Conservation (phyloP, 495 filamentous ascomycete genomes). For the Talaromyces trachyspermus region DNA sequence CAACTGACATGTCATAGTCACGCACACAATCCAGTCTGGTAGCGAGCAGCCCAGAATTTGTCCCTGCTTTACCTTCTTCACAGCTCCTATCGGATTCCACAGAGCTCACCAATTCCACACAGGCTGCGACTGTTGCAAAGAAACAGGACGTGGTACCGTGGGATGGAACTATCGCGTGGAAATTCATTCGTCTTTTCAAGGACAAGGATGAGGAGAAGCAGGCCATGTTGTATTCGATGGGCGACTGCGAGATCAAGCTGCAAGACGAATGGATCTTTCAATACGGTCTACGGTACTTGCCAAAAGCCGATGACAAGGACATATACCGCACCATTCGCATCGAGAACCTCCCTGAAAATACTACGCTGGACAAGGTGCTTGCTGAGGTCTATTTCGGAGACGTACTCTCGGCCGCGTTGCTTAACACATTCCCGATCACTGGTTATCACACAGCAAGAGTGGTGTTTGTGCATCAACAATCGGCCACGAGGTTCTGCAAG, state of each 20-base stretch:
- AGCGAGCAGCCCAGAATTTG: not conserved
- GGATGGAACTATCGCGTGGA: conserved; percentile 23
- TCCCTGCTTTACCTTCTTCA: not conserved
- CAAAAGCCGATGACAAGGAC: conserved; percentile 12
- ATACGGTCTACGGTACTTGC: conserved; percentile 29
- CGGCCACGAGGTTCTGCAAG: conserved; percentile 17
- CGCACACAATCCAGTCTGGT: too few species aligned
- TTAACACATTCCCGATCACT: conserved; percentile 20
- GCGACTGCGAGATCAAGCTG: not conserved
- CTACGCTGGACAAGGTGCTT: conserved; percentile 19
- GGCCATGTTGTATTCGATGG: conserved; percentile 1
- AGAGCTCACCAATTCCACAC: not conserved
- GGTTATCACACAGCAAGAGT: conserved; percentile 25
- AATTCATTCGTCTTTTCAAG: conserved; percentile 20
- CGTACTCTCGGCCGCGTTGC: conserved; percentile 21
- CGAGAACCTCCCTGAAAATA: conserved; percentile 18
- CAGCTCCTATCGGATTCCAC: not conserved
- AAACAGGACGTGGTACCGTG: conserved; percentile 12
- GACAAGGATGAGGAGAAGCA: conserved; percentile 13
- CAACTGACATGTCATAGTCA: not conserved
- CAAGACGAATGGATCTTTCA: conserved; percentile 21
- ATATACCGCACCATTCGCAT: conserved; percentile 26
- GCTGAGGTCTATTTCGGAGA: conserved; percentile 17
- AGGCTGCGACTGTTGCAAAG: not conserved
- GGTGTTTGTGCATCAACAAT: conserved; percentile 20